Conservation (phyloP, 1,284 basidiomycete genomes). For the Ustilago curta region DNA sequence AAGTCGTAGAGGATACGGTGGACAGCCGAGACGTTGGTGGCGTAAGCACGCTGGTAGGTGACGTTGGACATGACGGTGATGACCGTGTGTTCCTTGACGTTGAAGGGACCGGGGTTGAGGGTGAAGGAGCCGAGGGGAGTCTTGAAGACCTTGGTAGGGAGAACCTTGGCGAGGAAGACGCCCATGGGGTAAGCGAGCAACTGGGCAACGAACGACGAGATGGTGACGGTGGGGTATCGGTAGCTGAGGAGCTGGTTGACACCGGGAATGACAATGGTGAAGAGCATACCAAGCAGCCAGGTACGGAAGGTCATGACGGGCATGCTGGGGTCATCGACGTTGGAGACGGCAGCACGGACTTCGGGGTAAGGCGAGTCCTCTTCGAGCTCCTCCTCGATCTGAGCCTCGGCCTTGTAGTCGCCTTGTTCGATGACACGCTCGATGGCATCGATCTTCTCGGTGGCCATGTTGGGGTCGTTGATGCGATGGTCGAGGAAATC, state of each 20-base stretch:
- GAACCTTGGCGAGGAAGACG: conserved; percentile 41
- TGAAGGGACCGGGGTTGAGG: conserved; percentile 66
- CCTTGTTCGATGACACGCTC: conserved; percentile 55
- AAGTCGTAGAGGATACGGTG: conserved; percentile 50
- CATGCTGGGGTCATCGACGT: conserved; percentile 64
- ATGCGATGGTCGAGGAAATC: conserved; percentile 52
- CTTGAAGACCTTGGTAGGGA: conserved; percentile 53
- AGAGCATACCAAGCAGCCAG: conserved; percentile 61
- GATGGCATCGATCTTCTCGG: conserved; percentile 44
- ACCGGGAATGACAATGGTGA: conserved; percentile 61
- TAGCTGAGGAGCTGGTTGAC: conserved; percentile 63
- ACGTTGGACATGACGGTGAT: conserved; percentile 70
- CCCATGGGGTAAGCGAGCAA: conserved; percentile 61
- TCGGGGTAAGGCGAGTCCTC: conserved; percentile 66
- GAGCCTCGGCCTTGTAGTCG: conserved; percentile 55
- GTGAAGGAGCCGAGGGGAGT: conserved; percentile 52
- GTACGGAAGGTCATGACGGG: conserved; percentile 65
- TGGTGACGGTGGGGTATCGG: conserved; percentile 60
- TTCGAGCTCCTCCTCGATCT: conserved; percentile 52
- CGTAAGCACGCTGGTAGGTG: conserved; percentile 69
- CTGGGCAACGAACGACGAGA: conserved; percentile 58
- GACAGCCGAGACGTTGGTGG: conserved; percentile 66
- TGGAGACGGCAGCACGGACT: conserved; percentile 64
- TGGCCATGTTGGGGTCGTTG: conserved; percentile 58
- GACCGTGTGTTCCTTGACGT: conserved; percentile 65